Conservation (phyloP, 768 basidiomycete genomes). For the Leccinellum albellum region DNA sequence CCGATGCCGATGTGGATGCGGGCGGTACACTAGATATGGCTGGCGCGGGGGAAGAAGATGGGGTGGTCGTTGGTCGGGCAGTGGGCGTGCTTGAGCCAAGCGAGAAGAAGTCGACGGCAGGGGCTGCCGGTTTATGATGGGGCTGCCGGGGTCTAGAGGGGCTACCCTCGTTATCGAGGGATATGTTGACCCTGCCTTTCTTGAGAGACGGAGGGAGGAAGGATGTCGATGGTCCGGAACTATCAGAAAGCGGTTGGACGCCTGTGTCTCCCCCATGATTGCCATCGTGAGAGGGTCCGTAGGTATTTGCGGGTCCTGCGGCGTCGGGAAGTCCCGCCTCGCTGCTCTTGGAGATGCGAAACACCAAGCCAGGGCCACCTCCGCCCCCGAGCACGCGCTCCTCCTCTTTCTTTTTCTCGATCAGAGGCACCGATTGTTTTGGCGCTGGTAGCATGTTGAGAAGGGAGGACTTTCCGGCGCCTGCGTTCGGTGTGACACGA, state of each 20-base stretch:
- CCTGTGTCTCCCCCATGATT: conserved; percentile 4
- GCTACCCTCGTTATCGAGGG: conserved; percentile 39
- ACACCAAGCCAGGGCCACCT: conserved; percentile 57
- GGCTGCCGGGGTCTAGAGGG: conserved; percentile 8
- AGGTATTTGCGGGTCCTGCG: conserved; percentile 24
- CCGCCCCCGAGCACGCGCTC: conserved; percentile 66
- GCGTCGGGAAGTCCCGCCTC: conserved; percentile 6
- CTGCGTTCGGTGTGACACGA: conserved; percentile 39
- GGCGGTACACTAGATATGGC: conserved; percentile 44
- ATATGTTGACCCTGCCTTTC: conserved; percentile 58
- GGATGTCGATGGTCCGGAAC: conserved; percentile 33
- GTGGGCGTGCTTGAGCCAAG: conserved; percentile 38
- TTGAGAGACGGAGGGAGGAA: conserved; percentile 59
- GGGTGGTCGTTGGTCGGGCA: conserved; percentile 3
- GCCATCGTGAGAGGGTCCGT: conserved; percentile 13
- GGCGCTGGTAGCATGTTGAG: conserved; percentile 75
- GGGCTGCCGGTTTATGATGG: conserved; percentile 20
- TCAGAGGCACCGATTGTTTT: conserved; percentile 47
- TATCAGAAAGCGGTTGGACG: not conserved
- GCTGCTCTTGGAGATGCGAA: conserved; percentile 36
- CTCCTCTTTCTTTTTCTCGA: conserved; percentile 35
- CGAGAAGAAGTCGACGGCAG: conserved; percentile 65
- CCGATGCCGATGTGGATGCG: conserved; percentile 72
- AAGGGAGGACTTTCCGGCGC: conserved; percentile 61
- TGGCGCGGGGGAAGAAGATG: conserved; percentile 1